These are phyloP conservation scores for Candida sojae DNA, from an alignment of 1,139 yeast species.

Conservation along the genomic window DNA sequence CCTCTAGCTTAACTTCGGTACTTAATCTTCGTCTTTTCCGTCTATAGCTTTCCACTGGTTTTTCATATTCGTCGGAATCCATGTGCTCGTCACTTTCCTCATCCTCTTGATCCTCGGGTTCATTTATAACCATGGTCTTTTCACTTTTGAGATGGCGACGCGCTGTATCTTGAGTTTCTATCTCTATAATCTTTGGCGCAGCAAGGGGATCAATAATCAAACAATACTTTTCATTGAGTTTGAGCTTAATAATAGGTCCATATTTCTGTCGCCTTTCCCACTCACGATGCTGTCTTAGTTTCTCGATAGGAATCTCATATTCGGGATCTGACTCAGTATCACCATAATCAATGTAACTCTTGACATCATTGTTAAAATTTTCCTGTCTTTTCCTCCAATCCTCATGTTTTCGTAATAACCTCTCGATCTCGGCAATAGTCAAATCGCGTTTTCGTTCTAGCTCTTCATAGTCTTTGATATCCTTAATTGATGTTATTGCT, in stretches of 20 bases:
- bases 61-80: neutral
- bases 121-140: neutral
- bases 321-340: conserved; percentile 13
- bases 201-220: conserved; percentile 32
- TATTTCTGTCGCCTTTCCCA: conserved; percentile 19
- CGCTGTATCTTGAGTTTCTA: neutral
- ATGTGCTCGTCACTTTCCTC: neutral
- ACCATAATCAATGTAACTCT: conserved; percentile 12
- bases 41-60: neutral
- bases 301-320: conserved; percentile 23
- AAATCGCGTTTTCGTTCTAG: conserved; percentile 48
- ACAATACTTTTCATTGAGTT: conserved; percentile 29
- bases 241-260: conserved; percentile 29
- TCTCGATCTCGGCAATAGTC: conserved; percentile 53
- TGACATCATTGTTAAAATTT: conserved; percentile 26
- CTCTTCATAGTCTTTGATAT: conserved; percentile 50
- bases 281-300: conserved; percentile 20
- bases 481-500: conserved; percentile 53
- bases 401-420: conserved; percentile 49
- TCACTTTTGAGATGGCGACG: neutral
- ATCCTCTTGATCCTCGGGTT: neutral
- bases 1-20: conserved; percentile 9
- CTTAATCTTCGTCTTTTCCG: neutral
- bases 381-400: conserved; percentile 42
- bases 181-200: conserved; percentile 24